Evolutionary conservation across 164 flowering plant genomes (phyloP).

Genomic region (Vitis cinerea): DNA sequence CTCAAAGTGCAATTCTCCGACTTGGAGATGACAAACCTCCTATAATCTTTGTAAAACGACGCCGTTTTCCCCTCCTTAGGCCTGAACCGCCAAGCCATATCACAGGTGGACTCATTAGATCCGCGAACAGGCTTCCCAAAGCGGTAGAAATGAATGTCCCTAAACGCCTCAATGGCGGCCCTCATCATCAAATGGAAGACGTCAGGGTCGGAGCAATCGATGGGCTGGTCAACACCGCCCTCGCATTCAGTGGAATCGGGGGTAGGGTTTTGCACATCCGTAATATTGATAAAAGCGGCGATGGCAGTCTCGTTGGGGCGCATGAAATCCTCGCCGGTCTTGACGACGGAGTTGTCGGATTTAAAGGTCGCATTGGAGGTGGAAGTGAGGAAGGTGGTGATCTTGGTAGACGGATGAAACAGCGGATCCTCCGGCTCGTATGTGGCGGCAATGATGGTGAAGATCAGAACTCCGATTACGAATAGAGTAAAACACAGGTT

Average conservation of each 20-base stretch:
- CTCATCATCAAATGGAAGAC: slow-evolving; percentile 84
- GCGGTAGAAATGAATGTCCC: slow-evolving; percentile 79
- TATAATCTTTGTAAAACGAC: slow-evolving; percentile 78
- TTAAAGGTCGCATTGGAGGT: slow-evolving; percentile 75
- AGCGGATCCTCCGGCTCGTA: slow-evolving; percentile 90
- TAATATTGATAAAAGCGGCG: slow-evolving; percentile 47
- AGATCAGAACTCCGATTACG: slow-evolving; percentile 72
- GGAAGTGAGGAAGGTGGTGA: slow-evolving; percentile 67
- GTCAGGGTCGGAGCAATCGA: slow-evolving; percentile 74
- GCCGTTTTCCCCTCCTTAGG: slow-evolving; percentile 92
- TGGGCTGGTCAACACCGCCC: slow-evolving; percentile 34
- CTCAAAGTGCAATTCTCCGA: slow-evolving; percentile 57
- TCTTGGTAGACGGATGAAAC: slow-evolving; percentile 72
- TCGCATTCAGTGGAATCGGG: slow-evolving; percentile 31
- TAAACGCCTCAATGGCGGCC: slow-evolving; percentile 65
- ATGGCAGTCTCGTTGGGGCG: slow-evolving; percentile 61
- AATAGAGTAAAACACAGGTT: slow-evolving; percentile 74
- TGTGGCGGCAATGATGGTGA: slow-evolving; percentile 85
- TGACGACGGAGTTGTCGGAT: slow-evolving; percentile 62
- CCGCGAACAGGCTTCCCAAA: slow-evolving; percentile 86
- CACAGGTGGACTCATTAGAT: slow-evolving; percentile 58
- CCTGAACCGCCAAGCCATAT: slow-evolving; percentile 95
- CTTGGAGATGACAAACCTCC: slow-evolving; percentile 65
- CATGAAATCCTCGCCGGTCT: slow-evolving; percentile 85
- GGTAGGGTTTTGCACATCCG: slow-evolving; percentile 43